These are phyloP conservation scores for Diaporthe batatas DNA, from an alignment of 2,329 filamentous ascomycete species.

Conservation along the genomic window DNA sequence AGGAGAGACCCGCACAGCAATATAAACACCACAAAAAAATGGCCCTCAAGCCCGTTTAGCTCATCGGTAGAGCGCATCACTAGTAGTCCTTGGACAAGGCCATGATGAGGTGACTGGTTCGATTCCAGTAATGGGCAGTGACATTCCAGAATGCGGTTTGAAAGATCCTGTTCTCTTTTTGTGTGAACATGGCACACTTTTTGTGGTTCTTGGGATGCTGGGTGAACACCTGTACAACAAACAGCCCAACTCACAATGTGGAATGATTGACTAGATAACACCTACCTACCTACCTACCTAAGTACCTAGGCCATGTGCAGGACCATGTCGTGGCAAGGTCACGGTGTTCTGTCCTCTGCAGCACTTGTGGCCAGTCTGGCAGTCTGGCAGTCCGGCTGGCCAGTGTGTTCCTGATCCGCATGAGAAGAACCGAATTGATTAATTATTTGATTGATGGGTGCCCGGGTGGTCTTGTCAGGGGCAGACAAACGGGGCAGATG, in stretches of 20 bases:
- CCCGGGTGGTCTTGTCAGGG: slow-evolving; percentile 21
- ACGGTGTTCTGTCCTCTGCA: neutral
- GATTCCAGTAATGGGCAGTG: slow-evolving; percentile 30
- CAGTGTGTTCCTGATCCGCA: neutral
- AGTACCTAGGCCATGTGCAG: too few species aligned
- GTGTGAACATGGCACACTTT: neutral
- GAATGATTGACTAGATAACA: too few species aligned
- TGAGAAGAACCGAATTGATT: slow-evolving; percentile 11
- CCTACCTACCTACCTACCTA: too few species aligned
- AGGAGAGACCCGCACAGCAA: neutral
- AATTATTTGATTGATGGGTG: neutral
- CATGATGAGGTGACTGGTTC: slow-evolving; percentile 30
- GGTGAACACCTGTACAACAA: neutral
- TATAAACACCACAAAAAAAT: neutral
- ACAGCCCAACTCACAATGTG: too few species aligned
- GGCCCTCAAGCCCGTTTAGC: slow-evolving; percentile 13
- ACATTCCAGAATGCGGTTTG: fast-evolving
- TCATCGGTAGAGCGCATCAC: slow-evolving; percentile 32
- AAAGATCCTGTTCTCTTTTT: neutral
- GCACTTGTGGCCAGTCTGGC: neutral
- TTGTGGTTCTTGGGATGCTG: neutral
- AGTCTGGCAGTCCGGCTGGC: too few species aligned
- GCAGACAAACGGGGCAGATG: slow-evolving; percentile 16
- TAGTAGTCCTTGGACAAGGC: neutral
- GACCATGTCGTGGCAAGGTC: neutral